Conservation (phyloP, 495 filamentous ascomycete species). For the Podospora pseudocomata region DNA sequence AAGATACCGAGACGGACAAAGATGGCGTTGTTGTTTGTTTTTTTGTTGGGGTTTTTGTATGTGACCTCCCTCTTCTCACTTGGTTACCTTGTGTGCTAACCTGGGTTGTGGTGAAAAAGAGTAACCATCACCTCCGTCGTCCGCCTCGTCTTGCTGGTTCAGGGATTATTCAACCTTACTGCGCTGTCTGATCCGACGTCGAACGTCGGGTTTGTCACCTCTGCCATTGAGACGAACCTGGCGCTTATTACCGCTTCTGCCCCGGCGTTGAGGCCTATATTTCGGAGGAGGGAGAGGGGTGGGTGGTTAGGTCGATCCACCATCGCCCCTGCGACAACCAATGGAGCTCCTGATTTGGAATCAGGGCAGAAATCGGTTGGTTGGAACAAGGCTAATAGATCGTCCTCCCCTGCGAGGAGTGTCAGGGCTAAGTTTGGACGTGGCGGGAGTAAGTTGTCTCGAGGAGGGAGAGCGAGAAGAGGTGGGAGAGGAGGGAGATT, state of each 20-base stretch:
- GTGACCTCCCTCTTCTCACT: slow-evolving; percentile 15
- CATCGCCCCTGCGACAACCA: neutral
- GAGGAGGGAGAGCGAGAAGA: neutral
- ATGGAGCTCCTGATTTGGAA: neutral
- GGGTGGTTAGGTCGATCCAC: slow-evolving; percentile 34
- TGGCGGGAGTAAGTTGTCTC: neutral
- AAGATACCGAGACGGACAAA: slow-evolving; percentile 47
- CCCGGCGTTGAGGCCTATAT: slow-evolving; percentile 41
- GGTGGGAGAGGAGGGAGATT: slow-evolving; percentile 14
- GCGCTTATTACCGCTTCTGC: slow-evolving; percentile 52
- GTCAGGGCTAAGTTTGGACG: neutral
- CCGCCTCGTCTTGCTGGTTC: slow-evolving; percentile 36
- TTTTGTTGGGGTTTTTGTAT: slow-evolving; percentile 50
- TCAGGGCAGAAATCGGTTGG: neutral
- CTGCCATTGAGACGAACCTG: slow-evolving; percentile 53
- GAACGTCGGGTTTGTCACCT: slow-evolving; percentile 49
- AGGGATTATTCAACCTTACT: slow-evolving; percentile 35
- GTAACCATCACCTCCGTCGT: slow-evolving; percentile 51
- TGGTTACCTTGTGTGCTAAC: neutral
- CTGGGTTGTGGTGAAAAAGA: slow-evolving; percentile 27
- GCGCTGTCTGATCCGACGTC: slow-evolving; percentile 30
- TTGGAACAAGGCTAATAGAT: neutral
- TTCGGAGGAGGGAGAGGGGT: slow-evolving; percentile 31
- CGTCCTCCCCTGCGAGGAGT: neutral
- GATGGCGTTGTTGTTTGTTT: slow-evolving; percentile 48